Evolutionary conservation across 202 grass and related monocot genomes (phyloP).

Genomic region (Setaria italica): DNA sequence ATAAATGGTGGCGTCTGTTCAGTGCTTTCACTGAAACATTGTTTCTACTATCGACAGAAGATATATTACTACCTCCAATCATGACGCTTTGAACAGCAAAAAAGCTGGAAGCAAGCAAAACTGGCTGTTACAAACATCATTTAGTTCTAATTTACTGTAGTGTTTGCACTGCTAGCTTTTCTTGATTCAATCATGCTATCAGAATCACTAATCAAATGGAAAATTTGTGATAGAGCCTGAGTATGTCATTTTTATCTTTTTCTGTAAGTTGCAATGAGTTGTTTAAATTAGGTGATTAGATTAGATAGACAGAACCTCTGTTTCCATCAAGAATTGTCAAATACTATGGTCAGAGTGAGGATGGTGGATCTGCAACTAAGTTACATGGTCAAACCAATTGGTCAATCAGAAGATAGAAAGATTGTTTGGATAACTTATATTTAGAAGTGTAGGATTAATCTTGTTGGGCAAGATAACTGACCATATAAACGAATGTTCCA

Average conservation of each 20-base stretch:
- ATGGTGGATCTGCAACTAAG: no score
- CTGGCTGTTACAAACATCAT: no score
- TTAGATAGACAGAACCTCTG: no score
- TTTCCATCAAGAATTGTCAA: no score
- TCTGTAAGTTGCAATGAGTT: not conserved
- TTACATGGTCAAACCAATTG: no score
- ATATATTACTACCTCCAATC: not conserved
- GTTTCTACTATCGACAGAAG: not conserved
- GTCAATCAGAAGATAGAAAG: no score
- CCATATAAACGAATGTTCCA: not conserved
- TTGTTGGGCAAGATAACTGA: no score
- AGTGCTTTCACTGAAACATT: not conserved
- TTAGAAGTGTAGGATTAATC: no score
- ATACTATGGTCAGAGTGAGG: no score
- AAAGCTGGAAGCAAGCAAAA: no score
- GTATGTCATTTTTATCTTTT: not conserved
- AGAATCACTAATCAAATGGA: constrained; percentile 8
- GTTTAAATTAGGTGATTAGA: no score
- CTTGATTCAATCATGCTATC: not conserved
- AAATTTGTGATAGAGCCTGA: not conserved
- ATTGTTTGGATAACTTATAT: no score
- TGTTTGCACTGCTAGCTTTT: not conserved
- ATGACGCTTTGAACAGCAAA: not conserved
- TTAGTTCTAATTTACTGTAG: not conserved
- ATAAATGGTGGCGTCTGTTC: not conserved